Conservation (phyloP, 257 asterid genomes). For the Nicotiana sylvestris region DNA sequence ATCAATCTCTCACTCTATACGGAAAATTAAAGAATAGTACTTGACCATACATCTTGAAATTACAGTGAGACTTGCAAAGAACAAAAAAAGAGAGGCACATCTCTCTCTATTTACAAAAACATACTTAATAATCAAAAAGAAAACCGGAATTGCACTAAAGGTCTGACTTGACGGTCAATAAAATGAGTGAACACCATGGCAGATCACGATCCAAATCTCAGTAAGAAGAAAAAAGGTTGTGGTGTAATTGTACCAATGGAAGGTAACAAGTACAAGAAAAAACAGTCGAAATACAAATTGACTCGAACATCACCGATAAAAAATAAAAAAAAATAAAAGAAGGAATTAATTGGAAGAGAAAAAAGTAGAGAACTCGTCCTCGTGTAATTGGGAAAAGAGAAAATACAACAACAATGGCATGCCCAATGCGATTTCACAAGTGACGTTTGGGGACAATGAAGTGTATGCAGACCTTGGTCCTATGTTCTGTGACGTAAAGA, state of each 20-base stretch:
- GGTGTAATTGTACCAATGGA: not conserved
- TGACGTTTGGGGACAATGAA: rapidly evolving
- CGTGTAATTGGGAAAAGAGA: not conserved
- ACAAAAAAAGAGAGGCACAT: not conserved
- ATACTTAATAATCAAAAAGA: not conserved
- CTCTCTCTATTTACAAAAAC: not conserved
- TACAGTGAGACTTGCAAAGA: not conserved
- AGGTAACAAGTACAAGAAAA: not conserved
- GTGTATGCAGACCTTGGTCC: too few species aligned
- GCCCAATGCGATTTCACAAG: too few species aligned
- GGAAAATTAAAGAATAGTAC: not conserved
- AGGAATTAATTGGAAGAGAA: not conserved
- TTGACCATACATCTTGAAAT: not conserved
- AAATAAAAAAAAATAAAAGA: not conserved
- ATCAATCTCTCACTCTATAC: not conserved
- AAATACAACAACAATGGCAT: too few species aligned
- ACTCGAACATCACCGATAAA: too few species aligned
- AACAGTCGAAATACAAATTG: not conserved
- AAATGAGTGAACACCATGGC: not conserved
- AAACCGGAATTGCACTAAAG: not conserved
- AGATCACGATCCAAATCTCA: not conserved
- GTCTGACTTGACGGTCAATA: not conserved
- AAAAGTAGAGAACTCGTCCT: not conserved
- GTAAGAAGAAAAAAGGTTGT: not conserved
- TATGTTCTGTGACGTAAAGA: too few species aligned